Conservation (phyloP, 305 asterid species). For the Fraxinus paxiana region DNA sequence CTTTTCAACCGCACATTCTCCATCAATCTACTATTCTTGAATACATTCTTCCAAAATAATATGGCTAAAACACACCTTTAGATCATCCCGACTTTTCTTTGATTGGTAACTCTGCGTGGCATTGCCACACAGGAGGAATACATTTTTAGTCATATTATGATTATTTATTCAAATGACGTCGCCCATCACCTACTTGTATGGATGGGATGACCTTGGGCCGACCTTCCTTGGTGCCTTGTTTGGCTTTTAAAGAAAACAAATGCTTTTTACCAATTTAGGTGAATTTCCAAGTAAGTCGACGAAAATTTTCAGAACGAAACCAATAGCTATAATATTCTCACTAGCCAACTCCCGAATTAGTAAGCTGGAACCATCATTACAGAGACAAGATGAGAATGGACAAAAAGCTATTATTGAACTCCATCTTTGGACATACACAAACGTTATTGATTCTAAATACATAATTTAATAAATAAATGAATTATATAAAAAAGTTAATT, state of each 20-base stretch:
- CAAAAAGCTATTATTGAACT: not conserved
- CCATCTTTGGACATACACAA: not conserved
- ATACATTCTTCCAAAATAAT: too few species aligned
- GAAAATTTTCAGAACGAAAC: not conserved
- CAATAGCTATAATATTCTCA: not conserved
- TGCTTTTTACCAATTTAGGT: too few species aligned
- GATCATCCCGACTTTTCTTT: not conserved
- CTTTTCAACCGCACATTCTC: too few species aligned
- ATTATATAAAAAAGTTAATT: slow-evolving; percentile 11
- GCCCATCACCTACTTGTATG: not conserved
- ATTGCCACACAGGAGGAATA: not conserved
- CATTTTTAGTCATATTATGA: not conserved
- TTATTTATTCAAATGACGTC: too few species aligned
- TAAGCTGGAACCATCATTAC: not conserved
- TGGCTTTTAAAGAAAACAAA: not conserved
- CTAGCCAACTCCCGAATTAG: not conserved
- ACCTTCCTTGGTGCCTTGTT: not conserved
- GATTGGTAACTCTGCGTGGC: not conserved
- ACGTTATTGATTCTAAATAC: slow-evolving; percentile 14
- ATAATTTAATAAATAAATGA: slow-evolving; percentile 25
- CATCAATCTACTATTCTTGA: too few species aligned
- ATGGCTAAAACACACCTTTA: too few species aligned
- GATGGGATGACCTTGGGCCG: not conserved
- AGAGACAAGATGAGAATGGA: not conserved
- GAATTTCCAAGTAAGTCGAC: not conserved